Evolutionary conservation across 176 grass and related monocot species (phyloP).

Genomic region (Leersia perrieri): DNA sequence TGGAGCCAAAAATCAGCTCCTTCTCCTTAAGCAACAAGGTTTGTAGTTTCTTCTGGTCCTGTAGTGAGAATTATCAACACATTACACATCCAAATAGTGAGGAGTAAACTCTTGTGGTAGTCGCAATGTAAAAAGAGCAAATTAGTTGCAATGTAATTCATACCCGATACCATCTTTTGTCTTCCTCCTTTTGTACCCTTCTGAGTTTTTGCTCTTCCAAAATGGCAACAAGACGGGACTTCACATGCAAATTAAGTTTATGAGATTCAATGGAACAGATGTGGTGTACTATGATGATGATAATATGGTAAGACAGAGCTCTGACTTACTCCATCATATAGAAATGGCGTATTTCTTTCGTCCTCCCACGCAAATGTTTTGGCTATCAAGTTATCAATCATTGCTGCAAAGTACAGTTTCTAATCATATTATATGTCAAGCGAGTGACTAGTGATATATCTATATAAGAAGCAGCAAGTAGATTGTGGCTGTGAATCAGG

Average conservation of each 20-base stretch:
- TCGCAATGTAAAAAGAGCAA: background rate
- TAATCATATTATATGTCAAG: background rate
- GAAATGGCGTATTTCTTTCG: constrained; percentile 67
- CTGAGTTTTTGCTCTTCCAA: constrained; percentile 93
- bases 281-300: background rate
- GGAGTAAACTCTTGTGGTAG: background rate
- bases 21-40: constrained; percentile 79
- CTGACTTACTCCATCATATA: constrained; percentile 81
- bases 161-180: constrained; percentile 75
- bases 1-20: constrained; percentile 74
- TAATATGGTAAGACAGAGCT: background rate
- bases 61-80: background rate
- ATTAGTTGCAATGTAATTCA: background rate
- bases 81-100: background rate
- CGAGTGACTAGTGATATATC: background rate
- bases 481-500: background rate
- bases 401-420: constrained; percentile 44
- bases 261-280: constrained; percentile 22
- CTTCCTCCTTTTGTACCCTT: constrained; percentile 80
- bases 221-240: constrained; percentile 87
- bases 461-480: background rate
- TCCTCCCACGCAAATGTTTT: constrained; percentile 90
- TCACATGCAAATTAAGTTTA: constrained; percentile 28
- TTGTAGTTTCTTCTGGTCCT: constrained; percentile 94
- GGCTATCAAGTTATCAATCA: constrained; percentile 80